A percentile compares a stretch with the other conserved stretches of the same genome.
These are phyloP conservation scores for Lotus japonicus DNA, from an alignment of 306 rosid species.

Conservation along the genomic window DNA sequence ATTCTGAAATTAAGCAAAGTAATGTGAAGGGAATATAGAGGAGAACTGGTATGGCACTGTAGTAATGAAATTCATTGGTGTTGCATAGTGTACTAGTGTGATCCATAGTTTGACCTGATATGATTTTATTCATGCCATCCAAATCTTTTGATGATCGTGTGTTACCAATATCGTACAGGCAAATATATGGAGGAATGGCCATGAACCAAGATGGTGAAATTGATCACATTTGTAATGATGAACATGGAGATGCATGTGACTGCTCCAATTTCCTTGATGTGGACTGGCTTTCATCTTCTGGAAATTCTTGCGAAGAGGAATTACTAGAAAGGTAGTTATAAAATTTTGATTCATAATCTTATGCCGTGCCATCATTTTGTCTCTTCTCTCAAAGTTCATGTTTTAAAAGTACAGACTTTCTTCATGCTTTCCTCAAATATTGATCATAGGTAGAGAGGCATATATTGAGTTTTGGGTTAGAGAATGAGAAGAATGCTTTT, in stretches of 20 bases:
- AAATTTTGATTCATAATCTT: background rate
- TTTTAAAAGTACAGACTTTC: background rate
- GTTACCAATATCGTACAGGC: conserved; percentile 43
- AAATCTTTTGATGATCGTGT: conserved; percentile 20
- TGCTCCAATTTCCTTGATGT: conserved; percentile 68
- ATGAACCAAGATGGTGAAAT: conserved; percentile 41
- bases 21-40: background rate
- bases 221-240: conserved; percentile 55
- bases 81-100: background rate
- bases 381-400: background rate
- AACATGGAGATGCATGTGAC: conserved; percentile 58
- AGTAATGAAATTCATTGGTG: background rate
- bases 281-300: conserved; percentile 86
- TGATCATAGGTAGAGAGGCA: background rate
- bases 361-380: background rate
- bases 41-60: background rate
- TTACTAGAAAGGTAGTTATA: conserved; percentile 53
- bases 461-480: conserved; percentile 3
- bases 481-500: conserved; percentile 6
- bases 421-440: background rate
- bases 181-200: conserved; percentile 34
- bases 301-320: conserved; percentile 90
- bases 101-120: conserved; percentile 6
- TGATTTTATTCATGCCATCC: conserved; percentile 14
- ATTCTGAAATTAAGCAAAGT: background rate